phyloP scores from a whole-genome alignment of 768 basidiomycete species.

The Mycena rosella region DNA sequence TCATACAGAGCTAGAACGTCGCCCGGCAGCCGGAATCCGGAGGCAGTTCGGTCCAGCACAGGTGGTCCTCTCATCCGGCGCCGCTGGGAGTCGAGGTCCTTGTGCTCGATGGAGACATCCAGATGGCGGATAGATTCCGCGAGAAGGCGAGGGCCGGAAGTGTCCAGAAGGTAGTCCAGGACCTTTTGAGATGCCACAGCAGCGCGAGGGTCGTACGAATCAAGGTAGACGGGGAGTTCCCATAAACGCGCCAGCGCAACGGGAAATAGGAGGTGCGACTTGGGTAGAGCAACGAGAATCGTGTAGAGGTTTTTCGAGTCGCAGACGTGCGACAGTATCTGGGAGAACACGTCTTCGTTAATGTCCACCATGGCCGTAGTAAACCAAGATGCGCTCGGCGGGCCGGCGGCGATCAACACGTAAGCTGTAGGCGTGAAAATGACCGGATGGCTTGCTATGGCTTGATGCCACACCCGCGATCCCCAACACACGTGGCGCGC shows the following conservation, averaged over 20 bases:
- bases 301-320: conserved; percentile 15
- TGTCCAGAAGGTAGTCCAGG: conserved; percentile 9
- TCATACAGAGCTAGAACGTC: conserved; percentile 2
- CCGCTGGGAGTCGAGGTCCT: background rate
- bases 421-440: no score
- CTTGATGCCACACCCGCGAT: no score
- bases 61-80: background rate
- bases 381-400: no score
- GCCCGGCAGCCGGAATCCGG: background rate
- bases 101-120: background rate
- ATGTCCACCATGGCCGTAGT: conserved; percentile 3
- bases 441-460: no score
- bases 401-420: no score
- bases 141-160: background rate
- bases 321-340: conserved; percentile 22
- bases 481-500: no score
- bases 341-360: conserved; percentile 25
- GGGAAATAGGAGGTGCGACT: conserved; percentile 19
- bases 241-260: conserved; percentile 22
- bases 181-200: conserved; percentile 23
- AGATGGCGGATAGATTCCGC: conserved; percentile 11
- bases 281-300: conserved; percentile 19
- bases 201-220: conserved; percentile 19
- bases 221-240: conserved; percentile 30
- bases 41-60: background rate